A percentile compares a stretch with the other conserved stretches of the same genome.
Conservation (phyloP, 306 rosid genomes). For the Prinsepia uniflora region DNA sequence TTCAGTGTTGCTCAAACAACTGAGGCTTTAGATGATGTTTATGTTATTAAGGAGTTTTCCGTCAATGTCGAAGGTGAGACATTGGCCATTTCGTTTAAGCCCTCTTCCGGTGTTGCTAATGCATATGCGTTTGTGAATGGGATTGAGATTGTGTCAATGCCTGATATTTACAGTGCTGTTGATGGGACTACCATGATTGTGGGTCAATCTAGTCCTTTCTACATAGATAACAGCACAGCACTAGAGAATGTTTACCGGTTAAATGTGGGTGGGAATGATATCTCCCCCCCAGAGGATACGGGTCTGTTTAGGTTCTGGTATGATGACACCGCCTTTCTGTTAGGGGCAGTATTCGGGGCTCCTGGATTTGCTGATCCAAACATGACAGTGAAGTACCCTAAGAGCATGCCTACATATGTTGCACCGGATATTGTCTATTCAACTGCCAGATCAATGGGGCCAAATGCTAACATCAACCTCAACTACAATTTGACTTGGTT, state of each 20-base stretch:
- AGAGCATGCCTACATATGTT: constrained; percentile 40
- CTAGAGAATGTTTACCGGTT: constrained; percentile 71
- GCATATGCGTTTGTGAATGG: constrained; percentile 88
- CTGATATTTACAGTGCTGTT: constrained; percentile 57
- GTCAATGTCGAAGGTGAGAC: constrained; percentile 56
- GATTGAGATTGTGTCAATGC: constrained; percentile 83
- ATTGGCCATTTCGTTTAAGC: constrained; percentile 61
- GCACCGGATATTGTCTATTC: constrained; percentile 67
- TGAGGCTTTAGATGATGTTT: constrained; percentile 54
- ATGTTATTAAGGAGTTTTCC: constrained; percentile 53
- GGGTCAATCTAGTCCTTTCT: constrained; percentile 27
- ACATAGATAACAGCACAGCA: constrained; percentile 56
- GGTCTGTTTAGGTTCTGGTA: constrained; percentile 83
- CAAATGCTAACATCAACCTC: constrained; percentile 35
- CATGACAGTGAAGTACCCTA: constrained; percentile 43
- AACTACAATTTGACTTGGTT: constrained; percentile 87
- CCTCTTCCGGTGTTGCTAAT: constrained; percentile 52
- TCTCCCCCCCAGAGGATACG: constrained; percentile 68
- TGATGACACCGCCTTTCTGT: constrained; percentile 55
- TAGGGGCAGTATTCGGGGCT: constrained; percentile 65
- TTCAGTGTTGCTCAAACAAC: constrained; percentile 67
- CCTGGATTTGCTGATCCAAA: constrained; percentile 44
- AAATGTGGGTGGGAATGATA: constrained; percentile 86
- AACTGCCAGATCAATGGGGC: constrained; percentile 92
- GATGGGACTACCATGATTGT: constrained; percentile 43